Base-by-base conservation (phyloP, 78 protist species). In the Tieghemostelium lacteum region DNA sequence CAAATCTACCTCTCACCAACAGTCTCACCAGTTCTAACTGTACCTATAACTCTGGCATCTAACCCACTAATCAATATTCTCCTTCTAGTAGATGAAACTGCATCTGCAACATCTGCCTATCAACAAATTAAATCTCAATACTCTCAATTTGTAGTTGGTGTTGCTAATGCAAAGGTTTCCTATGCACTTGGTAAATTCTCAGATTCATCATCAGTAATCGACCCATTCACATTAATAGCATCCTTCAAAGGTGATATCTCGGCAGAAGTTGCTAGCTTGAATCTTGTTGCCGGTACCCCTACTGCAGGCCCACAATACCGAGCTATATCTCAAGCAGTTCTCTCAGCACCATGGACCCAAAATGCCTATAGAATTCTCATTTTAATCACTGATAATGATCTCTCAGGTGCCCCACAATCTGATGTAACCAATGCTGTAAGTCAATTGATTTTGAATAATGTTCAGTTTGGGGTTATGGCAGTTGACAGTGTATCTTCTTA, bases 321-420 rank as follows among this genome's bases (percentile, higher is more conserved):
- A 20, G 37, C 69, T 0, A 28, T 70, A 7, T n/a, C 28, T 4
- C 31, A 57, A 4, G 88, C 63, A 2, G 20, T 55, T 16, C 39
- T 54, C 14, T 39, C 40, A 31, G 19, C 55, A 8, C 42, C 52
- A 19, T 78, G 75, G 76, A 45, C 58, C 10, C 10, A 36, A 24
- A 50, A 42, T 39, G n/a, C 88, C 3, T 37, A 54, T 29, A 78
- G 31, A 29, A 28, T 39, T 22, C 28, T 78, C 8, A 42, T 66
- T 39, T 24, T 78, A 29, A 37, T 78, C 1, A 78, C 88, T n/a
- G 88, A 78, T 37, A 54, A 37, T 54, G 62, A 64, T 52, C 29
- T 52, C 26, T 61, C 64, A 17, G 12, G 74, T 16, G 3, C 75
- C 5, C 34, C 64, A 3, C 0, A 63, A 34, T 20, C 60, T 8